phyloP scores from a whole-genome alignment of 331 rosid genomes.

The Quercus tomentella region DNA sequence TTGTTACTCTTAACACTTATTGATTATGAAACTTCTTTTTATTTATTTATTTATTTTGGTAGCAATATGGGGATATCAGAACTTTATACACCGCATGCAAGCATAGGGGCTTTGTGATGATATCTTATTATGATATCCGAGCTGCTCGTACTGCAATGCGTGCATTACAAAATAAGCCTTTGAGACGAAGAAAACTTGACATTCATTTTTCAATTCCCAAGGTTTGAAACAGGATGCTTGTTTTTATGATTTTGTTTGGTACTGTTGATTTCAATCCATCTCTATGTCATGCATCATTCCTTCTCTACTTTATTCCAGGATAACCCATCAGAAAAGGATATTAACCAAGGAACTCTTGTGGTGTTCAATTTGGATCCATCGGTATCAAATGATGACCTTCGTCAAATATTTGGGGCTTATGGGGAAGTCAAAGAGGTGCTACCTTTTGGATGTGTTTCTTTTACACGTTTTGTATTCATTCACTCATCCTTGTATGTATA shows the following conservation, averaged over 20 bases:
- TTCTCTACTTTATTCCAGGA: conserved; percentile 52
- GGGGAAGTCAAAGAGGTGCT: conserved; percentile 95
- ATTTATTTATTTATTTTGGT: conserved; percentile 15
- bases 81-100: conserved; percentile 95
- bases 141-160: conserved; percentile 97
- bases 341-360: conserved; percentile 96
- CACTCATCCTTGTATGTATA: not conserved
- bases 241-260: not conserved
- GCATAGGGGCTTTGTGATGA: conserved; percentile 98
- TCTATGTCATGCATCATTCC: conserved; percentile 18
- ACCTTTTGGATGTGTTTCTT: conserved; percentile 1
- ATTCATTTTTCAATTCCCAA: conserved; percentile 97
- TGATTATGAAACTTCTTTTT: conserved; percentile 7
- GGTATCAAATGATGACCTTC: conserved; percentile 89
- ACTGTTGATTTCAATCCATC: not conserved
- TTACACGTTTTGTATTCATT: not conserved
- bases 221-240: conserved; percentile 43
- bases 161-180: conserved; percentile 81
- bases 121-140: conserved; percentile 92
- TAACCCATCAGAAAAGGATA: conserved; percentile 91
- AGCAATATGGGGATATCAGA: conserved; percentile 96
- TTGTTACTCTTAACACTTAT: conserved; percentile 14
- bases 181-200: conserved; percentile 93
- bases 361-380: conserved; percentile 94
- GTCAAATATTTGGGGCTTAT: conserved; percentile 86